These are phyloP conservation scores for Vitis hybrid DNA, from an alignment of 177 flowering plant species.

Conservation along the genomic window DNA sequence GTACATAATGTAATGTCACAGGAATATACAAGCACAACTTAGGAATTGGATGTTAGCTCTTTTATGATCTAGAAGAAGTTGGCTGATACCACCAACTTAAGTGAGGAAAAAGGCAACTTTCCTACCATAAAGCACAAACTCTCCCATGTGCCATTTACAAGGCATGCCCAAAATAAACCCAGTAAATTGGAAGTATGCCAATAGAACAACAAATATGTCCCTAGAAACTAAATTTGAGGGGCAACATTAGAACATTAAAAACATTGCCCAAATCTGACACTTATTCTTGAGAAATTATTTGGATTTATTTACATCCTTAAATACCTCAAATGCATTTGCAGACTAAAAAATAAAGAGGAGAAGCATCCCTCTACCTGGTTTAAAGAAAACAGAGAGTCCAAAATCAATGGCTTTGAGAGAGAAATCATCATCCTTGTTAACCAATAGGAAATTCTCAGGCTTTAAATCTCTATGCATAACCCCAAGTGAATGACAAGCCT, in stretches of 20 bases:
- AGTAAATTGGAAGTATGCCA: not conserved
- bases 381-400: conserved; percentile 97
- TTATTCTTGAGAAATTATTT: too few species aligned
- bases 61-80: not conserved
- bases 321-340: not conserved
- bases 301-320: not conserved
- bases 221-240: too few species aligned
- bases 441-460: conserved; percentile 96
- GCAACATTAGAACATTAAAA: too few species aligned
- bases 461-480: conserved; percentile 98
- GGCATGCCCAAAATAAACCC: not conserved
- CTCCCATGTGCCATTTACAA: not conserved
- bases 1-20: not conserved
- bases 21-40: not conserved
- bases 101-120: not conserved
- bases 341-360: not conserved
- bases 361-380: conserved; percentile 66
- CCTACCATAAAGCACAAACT: not conserved
- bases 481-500: conserved; percentile 98
- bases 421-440: conserved; percentile 94
- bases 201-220: not conserved
- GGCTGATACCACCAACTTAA: not conserved
- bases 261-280: too few species aligned
- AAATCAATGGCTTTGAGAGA: conserved; percentile 99
- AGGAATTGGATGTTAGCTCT: not conserved